phyloP scores from a whole-genome alignment of 345 rosid species.

The Sonneratia caseolaris region DNA sequence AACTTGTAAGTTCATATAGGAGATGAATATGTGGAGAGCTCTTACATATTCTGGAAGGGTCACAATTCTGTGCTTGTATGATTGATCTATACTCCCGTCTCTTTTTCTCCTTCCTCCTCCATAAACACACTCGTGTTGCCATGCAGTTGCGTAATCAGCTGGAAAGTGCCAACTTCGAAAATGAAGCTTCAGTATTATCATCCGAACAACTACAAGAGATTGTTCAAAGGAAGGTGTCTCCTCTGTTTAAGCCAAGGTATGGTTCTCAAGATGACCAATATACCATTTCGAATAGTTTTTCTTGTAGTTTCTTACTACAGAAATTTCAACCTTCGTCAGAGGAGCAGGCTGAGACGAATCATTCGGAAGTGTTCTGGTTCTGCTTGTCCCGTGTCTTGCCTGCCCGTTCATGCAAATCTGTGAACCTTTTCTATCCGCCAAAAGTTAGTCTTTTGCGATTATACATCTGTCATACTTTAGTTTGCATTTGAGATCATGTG shows the following conservation, averaged over 20 bases:
- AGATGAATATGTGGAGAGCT: background rate
- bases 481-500: background rate
- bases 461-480: background rate
- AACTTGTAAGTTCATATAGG: background rate
- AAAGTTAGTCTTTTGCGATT: background rate
- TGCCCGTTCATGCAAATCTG: too few species aligned
- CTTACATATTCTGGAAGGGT: background rate
- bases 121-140: background rate
- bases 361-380: background rate
- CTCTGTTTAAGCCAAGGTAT: conserved; percentile 31
- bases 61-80: background rate
- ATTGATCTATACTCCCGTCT: background rate
- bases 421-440: too few species aligned
- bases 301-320: too few species aligned
- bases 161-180: conserved; percentile 46
- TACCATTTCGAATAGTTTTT: too few species aligned
- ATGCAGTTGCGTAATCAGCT: conserved; percentile 53
- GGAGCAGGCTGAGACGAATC: conserved; percentile 1
- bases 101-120: background rate
- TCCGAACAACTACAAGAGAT: conserved; percentile 56
- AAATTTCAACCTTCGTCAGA: background rate
- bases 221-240: conserved; percentile 51
- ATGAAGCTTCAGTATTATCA: conserved; percentile 45
- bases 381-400: background rate
- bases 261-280: too few species aligned